These are phyloP conservation scores for Hypoxylon crocopeplum DNA, from an alignment of 495 filamentous ascomycete genomes.

Conservation along the genomic window DNA sequence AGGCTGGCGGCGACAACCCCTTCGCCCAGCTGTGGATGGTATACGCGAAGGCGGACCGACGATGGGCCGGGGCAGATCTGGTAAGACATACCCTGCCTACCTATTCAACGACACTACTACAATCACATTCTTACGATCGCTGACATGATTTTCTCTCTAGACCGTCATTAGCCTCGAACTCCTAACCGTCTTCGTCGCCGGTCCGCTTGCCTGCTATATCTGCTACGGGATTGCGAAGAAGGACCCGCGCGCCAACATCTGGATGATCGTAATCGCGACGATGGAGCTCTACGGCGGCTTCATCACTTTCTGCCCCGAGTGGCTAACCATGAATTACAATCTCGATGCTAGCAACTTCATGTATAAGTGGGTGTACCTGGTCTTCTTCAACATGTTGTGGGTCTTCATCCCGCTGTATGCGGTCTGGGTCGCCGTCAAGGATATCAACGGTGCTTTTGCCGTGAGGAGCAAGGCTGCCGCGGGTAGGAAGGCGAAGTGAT, in stretches of 20 bases:
- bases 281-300: constrained; percentile 95
- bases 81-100: constrained; percentile 38
- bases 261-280: constrained; percentile 79
- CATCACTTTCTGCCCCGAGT: constrained; percentile 97
- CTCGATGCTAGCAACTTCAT: constrained; percentile 83
- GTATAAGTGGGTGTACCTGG: constrained; percentile 86
- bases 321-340: constrained; percentile 78
- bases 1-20: constrained; percentile 66
- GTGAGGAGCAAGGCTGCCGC: constrained; percentile 35
- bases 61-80: constrained; percentile 83
- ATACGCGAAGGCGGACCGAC: constrained; percentile 83
- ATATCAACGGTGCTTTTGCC: constrained; percentile 64
- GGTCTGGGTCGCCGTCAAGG: constrained; percentile 68
- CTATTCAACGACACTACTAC: no score
- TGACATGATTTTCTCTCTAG: constrained; percentile 34
- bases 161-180: constrained; percentile 83
- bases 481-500: constrained; percentile 42
- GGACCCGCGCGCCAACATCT: constrained; percentile 69
- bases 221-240: constrained; percentile 69
- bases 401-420: constrained; percentile 81
- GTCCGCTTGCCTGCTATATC: constrained; percentile 72
- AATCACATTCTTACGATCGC: not conserved
- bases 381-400: constrained; percentile 94
- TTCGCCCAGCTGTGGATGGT: constrained; percentile 84
- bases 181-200: constrained; percentile 81